Conservation (phyloP, 768 basidiomycete species). For the Dendrothele bispora region DNA sequence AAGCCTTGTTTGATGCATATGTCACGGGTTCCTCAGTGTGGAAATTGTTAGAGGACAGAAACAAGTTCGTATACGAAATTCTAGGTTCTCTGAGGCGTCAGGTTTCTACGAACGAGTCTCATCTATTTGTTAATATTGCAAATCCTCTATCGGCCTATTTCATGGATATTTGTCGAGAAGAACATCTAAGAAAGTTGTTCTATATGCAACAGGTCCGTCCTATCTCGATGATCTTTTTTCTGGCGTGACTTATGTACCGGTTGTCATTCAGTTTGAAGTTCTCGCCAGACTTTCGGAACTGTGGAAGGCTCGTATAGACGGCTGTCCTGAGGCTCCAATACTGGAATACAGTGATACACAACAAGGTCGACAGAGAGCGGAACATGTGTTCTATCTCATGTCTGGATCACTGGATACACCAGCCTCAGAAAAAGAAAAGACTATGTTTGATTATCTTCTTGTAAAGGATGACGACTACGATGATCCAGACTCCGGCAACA, state of each 20-base stretch:
- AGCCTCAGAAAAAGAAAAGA: slow-evolving; percentile 34
- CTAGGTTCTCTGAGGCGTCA: slow-evolving; percentile 32
- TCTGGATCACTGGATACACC: slow-evolving; percentile 44
- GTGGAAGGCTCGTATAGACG: slow-evolving; percentile 49
- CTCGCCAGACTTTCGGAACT: slow-evolving; percentile 43
- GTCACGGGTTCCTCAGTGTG: slow-evolving; percentile 17
- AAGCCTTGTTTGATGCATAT: slow-evolving; percentile 35
- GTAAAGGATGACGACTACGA: slow-evolving; percentile 31
- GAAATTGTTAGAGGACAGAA: slow-evolving; percentile 30
- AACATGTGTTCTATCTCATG: slow-evolving; percentile 39
- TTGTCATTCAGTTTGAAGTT: slow-evolving; percentile 48
- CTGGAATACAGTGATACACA: slow-evolving; percentile 35
- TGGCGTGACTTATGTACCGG: background rate
- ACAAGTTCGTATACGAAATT: slow-evolving; percentile 32
- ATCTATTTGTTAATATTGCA: slow-evolving; percentile 44
- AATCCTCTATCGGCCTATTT: slow-evolving; percentile 38
- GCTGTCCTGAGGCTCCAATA: slow-evolving; percentile 47
- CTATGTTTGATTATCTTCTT: slow-evolving; percentile 47
- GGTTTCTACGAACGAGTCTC: slow-evolving; percentile 19
- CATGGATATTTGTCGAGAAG: slow-evolving; percentile 44
- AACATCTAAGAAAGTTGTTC: slow-evolving; percentile 47
- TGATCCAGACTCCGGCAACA: slow-evolving; percentile 17
- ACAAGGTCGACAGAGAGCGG: slow-evolving; percentile 26
- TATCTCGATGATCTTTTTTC: background rate
- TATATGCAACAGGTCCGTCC: slow-evolving; percentile 50